Evolutionary conservation across 2,329 filamentous ascomycete genomes (phyloP).

Genomic region (Aureobasidium pullulans): DNA sequence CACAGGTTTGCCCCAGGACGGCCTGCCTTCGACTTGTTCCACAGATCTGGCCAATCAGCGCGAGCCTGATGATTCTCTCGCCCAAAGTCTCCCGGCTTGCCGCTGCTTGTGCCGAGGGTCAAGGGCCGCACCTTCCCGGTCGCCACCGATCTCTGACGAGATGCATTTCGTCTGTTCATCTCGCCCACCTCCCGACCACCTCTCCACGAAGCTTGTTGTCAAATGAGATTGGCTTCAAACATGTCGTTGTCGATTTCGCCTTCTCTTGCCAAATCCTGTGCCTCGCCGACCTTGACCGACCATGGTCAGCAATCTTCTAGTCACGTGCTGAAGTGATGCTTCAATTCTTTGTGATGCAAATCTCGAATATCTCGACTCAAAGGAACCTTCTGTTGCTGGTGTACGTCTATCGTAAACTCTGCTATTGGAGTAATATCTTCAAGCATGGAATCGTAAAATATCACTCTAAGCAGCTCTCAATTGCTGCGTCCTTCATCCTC

Average conservation of each 20-base stretch:
- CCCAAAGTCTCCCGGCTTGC: not conserved
- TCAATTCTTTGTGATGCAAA: not conserved
- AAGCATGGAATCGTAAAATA: too few species aligned
- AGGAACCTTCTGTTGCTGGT: too few species aligned
- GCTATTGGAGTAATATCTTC: too few species aligned
- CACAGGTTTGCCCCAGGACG: constrained; percentile 6
- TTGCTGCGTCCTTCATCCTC: too few species aligned
- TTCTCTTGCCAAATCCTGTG: not conserved
- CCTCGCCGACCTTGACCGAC: not conserved
- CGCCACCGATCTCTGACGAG: constrained; percentile 11
- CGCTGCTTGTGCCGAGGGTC: constrained; percentile 1
- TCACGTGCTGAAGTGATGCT: not conserved
- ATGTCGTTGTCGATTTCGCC: not conserved
- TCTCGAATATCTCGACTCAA: too few species aligned
- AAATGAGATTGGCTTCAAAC: not conserved
- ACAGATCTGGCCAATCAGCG: constrained; percentile 4
- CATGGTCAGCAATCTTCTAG: not conserved
- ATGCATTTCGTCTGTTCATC: not conserved
- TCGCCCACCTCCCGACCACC: not conserved
- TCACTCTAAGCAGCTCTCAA: too few species aligned
- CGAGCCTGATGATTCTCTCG: not conserved
- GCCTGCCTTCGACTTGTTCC: not conserved
- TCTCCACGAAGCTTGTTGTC: not conserved
- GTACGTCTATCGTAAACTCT: too few species aligned
- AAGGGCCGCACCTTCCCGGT: not conserved